Evolutionary conservation across 2,329 filamentous ascomycete genomes (phyloP), one percentile per base, ranked within the genome.

Genomic region (Thielaviopsis ethacetica): DNA sequence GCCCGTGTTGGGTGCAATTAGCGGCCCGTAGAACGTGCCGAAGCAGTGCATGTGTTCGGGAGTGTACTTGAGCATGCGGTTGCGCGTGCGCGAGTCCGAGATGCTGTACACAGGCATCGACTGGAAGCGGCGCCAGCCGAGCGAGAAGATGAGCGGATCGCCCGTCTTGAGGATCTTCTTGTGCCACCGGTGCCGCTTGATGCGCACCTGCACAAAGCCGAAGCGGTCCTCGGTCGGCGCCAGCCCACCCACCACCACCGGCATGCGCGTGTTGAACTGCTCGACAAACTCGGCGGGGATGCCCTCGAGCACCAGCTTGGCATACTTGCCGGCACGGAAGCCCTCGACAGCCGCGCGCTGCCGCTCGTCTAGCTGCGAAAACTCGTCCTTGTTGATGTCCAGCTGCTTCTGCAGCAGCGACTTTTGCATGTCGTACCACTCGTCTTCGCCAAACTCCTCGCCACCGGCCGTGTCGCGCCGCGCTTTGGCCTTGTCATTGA

Each of bases 41-140:
- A 95, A 95, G 74, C 94, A 98, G 73, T 97, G 93, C 90, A 96
- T 97, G 69, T 98, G 93, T 75, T 98, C 94, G 0, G 93, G 94
- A 0, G 91, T 96, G 72, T 98, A 98, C 72, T 98, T 98, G 62
- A 98, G 80, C 91, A 98, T 96, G 60, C 93, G 84, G 72, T 97
- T 96, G 63, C 93, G 81, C 26, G 88, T 94, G 65, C 93, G 83
- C 62, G 88, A 95, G 71, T 97, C 93, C 24, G 88, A 93, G 60
- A 93, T 95, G 73, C 86, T 93, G 80, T 96, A 98, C 61, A 96
- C 83, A 19, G 91, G 91, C 65, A 93, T 76, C 5, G 86, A 85
- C 72, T 97, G 93, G 76, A 98, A 98, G 62, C 93, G 81, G 56
- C 93, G 81, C 93, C 93, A 98, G 50, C 93, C 93, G 51, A 98